Conservation (phyloP, 768 basidiomycete genomes). For the Solioccasus polychromus region DNA sequence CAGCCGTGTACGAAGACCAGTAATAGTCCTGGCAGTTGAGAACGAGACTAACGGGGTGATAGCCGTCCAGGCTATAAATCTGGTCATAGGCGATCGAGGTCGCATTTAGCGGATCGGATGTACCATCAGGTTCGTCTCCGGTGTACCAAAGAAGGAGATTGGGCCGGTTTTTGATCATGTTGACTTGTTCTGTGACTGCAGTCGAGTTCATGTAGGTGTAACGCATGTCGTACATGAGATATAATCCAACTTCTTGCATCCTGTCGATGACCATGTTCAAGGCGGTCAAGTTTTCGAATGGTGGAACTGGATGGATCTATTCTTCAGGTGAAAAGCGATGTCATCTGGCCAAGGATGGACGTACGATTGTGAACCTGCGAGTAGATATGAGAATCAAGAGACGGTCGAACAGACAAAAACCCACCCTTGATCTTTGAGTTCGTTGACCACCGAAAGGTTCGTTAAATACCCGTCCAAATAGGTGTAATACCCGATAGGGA, state of each 20-base stretch:
- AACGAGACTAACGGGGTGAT: conserved; percentile 65
- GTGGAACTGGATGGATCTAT: conserved; percentile 69
- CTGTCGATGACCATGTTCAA: conserved; percentile 59
- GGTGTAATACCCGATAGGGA: conserved; percentile 45
- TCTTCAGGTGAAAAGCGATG: not conserved
- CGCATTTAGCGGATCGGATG: conserved; percentile 62
- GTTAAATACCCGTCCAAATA: conserved; percentile 34
- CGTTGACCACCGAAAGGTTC: conserved; percentile 27
- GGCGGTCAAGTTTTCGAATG: conserved; percentile 57
- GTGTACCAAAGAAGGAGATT: conserved; percentile 77
- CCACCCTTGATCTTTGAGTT: conserved; percentile 32
- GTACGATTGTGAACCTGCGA: conserved; percentile 30
- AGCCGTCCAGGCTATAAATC: conserved; percentile 60
- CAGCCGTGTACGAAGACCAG: conserved; percentile 56
- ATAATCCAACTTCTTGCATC: conserved; percentile 68
- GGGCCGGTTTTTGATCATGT: conserved; percentile 58
- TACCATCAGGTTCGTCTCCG: conserved; percentile 72
- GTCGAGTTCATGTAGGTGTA: conserved; percentile 63
- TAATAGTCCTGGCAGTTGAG: conserved; percentile 66
- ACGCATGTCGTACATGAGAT: conserved; percentile 85
- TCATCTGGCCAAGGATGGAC: conserved; percentile 8
- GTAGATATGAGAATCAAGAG: not conserved
- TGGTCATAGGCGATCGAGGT: conserved; percentile 47
- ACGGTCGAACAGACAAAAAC: conserved; percentile 1
- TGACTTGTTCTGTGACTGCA: conserved; percentile 65